Conservation (phyloP, 768 basidiomycete species). For the Serendipita vermifera region DNA sequence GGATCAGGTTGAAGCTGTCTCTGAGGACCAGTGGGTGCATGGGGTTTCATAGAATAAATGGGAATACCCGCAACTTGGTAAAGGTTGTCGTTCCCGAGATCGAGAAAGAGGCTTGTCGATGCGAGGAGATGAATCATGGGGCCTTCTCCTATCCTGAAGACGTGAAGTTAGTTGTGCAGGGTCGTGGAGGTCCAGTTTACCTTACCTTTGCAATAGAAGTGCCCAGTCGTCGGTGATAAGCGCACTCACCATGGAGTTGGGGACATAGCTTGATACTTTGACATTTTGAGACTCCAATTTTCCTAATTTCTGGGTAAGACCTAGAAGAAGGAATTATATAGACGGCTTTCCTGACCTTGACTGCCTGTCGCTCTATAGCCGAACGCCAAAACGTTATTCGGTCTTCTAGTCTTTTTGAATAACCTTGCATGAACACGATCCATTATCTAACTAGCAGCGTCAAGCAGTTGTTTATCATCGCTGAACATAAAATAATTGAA, state of each 20-base stretch:
- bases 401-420: conserved; percentile 18
- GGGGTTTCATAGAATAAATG: conserved; percentile 27
- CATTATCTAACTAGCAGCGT: conserved; percentile 9
- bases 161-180: conserved; percentile 2
- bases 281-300: conserved; percentile 29
- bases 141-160: conserved; percentile 56
- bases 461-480: neutral
- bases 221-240: conserved; percentile 58
- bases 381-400: conserved; percentile 47
- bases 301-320: conserved; percentile 26
- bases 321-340: conserved; percentile 16
- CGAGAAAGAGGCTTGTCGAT: conserved; percentile 58
- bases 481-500: too few relatives aligned
- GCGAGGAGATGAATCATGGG: conserved; percentile 67
- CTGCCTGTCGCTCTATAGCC: conserved; percentile 55
- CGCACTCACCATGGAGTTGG: conserved; percentile 64
- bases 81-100: conserved; percentile 70
- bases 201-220: conserved; percentile 45
- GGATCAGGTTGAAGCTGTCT: neutral
- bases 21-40: neutral
- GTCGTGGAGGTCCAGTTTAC: neutral
- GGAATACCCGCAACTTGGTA: conserved; percentile 73
- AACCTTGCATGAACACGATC: conserved; percentile 12
- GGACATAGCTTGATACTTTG: conserved; percentile 44
- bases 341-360: too few relatives aligned